Base-by-base conservation (phyloP, 768 basidiomycete species). In the Gelatoporia subvermispora region DNA sequence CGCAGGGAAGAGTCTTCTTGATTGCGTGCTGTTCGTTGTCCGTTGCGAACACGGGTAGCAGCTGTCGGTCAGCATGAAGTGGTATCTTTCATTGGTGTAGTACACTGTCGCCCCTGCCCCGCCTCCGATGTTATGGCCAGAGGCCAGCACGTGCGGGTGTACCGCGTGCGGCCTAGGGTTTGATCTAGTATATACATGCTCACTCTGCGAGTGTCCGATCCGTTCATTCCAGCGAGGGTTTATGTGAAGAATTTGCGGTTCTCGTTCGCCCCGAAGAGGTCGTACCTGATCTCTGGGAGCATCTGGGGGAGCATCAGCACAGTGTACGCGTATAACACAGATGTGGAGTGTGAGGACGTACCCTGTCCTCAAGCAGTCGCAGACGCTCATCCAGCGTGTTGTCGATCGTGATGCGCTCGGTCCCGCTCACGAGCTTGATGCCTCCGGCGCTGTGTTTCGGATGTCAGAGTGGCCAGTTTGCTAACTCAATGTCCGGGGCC, bases 341-440 rank as follows among this genome's bases (percentile, higher is more conserved):
- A 3, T 20, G 22, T 23, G 38, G 15, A 45, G 36, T 15, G 17
- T 24, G 22, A 46, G 13, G 9, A 68, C 83, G 53, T 54, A 91
- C 93, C 69, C 87, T 78, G 62, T 96, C 91, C 69, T 97, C 93
- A 35, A 99, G 71, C 55, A 98, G 66, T 55, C 84, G 77, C 61
- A 99, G 68, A 41, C 95, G 78, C 66, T 97, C 93, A 58, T 95
- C 94, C 43, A 99, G 73, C 2, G 94, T 93, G 63, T 99, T 98
- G 68, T 98, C 89, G 20, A 99, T 76, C 18, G 82, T 86, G 65
- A 97, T 97, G 44, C 91, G 81, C 28, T 77, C 75, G 9, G 76
- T 76, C 18, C 85, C 85, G 45, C 79, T 88, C 13, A 77, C 61
- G 16, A 97, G 77, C 59, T 84, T 83, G 41, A 96, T 71, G 13